A percentile compares a stretch with the other conserved stretches of the same genome.
phyloP scores from a whole-genome alignment of 2,329 filamentous ascomycete genomes.

The Emergomyces pasteurianus region DNA sequence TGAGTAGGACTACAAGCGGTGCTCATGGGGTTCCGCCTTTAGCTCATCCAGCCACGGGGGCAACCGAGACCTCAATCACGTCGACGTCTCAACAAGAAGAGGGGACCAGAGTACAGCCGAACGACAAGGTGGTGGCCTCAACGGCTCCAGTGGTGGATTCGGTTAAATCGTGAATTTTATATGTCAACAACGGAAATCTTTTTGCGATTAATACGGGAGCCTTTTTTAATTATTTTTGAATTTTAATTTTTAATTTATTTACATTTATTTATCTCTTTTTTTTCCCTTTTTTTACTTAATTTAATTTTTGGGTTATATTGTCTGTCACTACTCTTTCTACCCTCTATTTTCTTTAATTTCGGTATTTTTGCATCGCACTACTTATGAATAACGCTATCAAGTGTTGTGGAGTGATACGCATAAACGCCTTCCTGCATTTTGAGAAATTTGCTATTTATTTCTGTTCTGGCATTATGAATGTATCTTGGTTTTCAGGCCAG shows the following conservation, averaged over 20 bases:
- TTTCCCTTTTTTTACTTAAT: no score
- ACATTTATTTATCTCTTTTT: not conserved
- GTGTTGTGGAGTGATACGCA: not conserved
- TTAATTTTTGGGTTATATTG: not conserved
- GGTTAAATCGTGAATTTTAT: not conserved
- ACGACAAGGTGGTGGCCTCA: not conserved
- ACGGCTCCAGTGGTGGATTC: not conserved
- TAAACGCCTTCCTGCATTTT: not conserved
- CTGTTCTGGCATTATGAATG: not conserved
- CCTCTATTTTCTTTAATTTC: not conserved
- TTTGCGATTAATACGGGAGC: not conserved
- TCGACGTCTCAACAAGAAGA: not conserved
- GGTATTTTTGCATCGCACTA: not conserved
- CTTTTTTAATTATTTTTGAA: no score
- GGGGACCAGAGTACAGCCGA: not conserved
- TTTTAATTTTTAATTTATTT: not conserved
- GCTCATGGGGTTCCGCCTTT: not conserved
- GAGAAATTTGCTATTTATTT: not conserved
- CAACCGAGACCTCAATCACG: not conserved
- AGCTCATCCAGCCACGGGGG: not conserved
- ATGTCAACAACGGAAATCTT: no score
- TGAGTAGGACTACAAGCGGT: not conserved
- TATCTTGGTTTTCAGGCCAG: not conserved
- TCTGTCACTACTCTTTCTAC: not conserved
- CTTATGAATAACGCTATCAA: not conserved